Evolutionary conservation across 2,329 filamentous ascomycete genomes (phyloP).

Genomic region (Lasiodiplodia hormozganensis): DNA sequence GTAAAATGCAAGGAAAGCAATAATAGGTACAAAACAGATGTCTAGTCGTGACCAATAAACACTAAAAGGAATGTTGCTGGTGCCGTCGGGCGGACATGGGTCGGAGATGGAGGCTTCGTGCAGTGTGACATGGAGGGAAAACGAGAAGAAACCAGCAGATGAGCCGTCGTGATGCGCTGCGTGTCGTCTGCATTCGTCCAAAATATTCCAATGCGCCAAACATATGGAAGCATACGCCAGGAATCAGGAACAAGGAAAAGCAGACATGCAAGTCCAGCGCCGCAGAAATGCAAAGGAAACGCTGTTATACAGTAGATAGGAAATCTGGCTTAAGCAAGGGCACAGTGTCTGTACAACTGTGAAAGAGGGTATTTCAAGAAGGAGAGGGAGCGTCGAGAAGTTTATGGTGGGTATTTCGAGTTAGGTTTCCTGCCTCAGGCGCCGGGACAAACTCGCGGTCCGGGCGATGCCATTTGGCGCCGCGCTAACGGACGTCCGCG

Average conservation of each 20-base stretch:
- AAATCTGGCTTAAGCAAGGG: background rate
- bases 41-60: conserved; percentile 24
- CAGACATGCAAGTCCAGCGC: conserved; percentile 20
- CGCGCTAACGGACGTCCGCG: background rate
- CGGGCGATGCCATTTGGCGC: conserved; percentile 2
- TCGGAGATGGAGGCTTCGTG: conserved; percentile 18
- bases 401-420: background rate
- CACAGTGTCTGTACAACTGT: background rate
- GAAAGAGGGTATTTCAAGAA: conserved; percentile 19
- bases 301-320: conserved; percentile 5
- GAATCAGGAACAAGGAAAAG: conserved; percentile 21
- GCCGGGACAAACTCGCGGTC: conserved; percentile 20
- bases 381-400: conserved; percentile 1
- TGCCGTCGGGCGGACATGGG: conserved; percentile 27
- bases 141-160: conserved; percentile 16
- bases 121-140: conserved; percentile 16
- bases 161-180: conserved; percentile 26
- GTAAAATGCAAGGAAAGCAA: conserved; percentile 23
- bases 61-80: conserved; percentile 14
- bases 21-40: conserved; percentile 19
- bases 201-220: conserved; percentile 23
- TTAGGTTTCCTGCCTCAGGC: conserved; percentile 23
- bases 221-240: conserved; percentile 24
- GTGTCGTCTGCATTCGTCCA: conserved; percentile 26
- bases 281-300: conserved; percentile 25